Evolutionary conservation across 2,329 filamentous ascomycete genomes (phyloP), one percentile per base, ranked within the genome.

Genomic region (Exserohilum rostratum): DNA sequence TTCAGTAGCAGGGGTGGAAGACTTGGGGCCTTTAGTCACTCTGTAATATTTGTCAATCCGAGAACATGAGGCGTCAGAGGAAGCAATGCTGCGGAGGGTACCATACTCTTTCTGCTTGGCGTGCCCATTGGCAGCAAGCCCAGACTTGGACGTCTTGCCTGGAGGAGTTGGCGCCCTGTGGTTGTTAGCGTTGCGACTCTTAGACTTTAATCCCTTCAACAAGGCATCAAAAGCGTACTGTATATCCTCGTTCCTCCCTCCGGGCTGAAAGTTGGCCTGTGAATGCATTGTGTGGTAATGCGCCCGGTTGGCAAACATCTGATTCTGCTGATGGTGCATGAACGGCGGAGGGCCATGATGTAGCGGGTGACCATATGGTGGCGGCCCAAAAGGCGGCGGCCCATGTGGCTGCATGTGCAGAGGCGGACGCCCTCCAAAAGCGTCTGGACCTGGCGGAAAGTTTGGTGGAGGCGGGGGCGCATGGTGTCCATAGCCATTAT

Each of bases 11-110:
- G 5, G 40, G 15, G 15, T 20, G 20, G 27, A 37, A 31, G 57
- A 30, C 18, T 50, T 60, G 2, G 53, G 34, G 10, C 29, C 40
- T 18, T 42, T 39, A 6, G 57, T 18, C 17, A 42, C 37, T 45
- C 68, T 71, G 27, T 46, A 35, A 10, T 30, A 12, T 35, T 68
- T 70, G 63, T 72, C 58, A 70, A 65, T 59, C 46, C 59, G 54
- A 11, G 56, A 53, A 42, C 31, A 46, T 11, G 30, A 22, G 1
- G 52, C 17, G 20, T 57, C 30, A 12, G 22, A 27, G 2, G 39
- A 42, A 37, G 44, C 35, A 38, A 61, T 45, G 27, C 50, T 43
- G 31, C 57, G 57, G 37, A 59, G 58, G 53, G 40, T 51, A 47
- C 44, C 57, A 57, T 67, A 67, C 65, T 62, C 60, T 55, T 63